Evolutionary conservation across 768 basidiomycete genomes (phyloP).

Genomic region (Serpula lacrymans): DNA sequence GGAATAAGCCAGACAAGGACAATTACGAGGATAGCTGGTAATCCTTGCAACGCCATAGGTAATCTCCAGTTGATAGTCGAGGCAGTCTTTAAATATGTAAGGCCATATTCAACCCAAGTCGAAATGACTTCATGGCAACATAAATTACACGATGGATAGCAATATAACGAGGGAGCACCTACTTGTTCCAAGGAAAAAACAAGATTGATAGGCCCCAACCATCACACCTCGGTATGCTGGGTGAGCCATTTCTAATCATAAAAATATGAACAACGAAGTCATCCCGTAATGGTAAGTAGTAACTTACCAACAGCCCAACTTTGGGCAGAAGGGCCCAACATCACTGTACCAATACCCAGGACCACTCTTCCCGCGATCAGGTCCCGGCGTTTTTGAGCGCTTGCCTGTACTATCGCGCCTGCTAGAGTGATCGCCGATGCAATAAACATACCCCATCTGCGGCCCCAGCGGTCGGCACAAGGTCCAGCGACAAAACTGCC

Average conservation of each 20-base stretch:
- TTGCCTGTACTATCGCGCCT: slow-evolving; percentile 12
- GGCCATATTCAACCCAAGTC: slow-evolving; percentile 15
- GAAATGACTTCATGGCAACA: slow-evolving; percentile 5
- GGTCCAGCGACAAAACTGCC: slow-evolving; percentile 20
- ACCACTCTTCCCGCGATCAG: slow-evolving; percentile 17
- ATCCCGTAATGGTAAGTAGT: not conserved
- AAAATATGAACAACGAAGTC: not conserved
- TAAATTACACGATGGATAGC: not conserved
- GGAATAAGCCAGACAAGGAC: slow-evolving; percentile 32
- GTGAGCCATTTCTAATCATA: slow-evolving; percentile 11
- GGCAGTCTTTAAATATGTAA: slow-evolving; percentile 7
- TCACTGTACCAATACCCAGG: slow-evolving; percentile 14
- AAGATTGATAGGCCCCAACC: slow-evolving; percentile 13
- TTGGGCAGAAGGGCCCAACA: slow-evolving; percentile 10
- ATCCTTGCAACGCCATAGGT: slow-evolving; percentile 29
- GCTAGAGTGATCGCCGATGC: slow-evolving; percentile 14
- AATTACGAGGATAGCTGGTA: slow-evolving; percentile 26
- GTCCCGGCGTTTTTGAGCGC: slow-evolving; percentile 12
- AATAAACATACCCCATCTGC: slow-evolving; percentile 23
- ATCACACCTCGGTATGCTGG: slow-evolving; percentile 14
- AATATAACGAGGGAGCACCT: not conserved
- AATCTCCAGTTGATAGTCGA: slow-evolving; percentile 29
- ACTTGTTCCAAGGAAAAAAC: slow-evolving; percentile 13
- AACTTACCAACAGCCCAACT: slow-evolving; percentile 9
- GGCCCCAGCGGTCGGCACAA: slow-evolving; percentile 17